Evolutionary conservation across 2,329 filamentous ascomycete genomes (phyloP).

Genomic region (Verruconis gallopava): DNA sequence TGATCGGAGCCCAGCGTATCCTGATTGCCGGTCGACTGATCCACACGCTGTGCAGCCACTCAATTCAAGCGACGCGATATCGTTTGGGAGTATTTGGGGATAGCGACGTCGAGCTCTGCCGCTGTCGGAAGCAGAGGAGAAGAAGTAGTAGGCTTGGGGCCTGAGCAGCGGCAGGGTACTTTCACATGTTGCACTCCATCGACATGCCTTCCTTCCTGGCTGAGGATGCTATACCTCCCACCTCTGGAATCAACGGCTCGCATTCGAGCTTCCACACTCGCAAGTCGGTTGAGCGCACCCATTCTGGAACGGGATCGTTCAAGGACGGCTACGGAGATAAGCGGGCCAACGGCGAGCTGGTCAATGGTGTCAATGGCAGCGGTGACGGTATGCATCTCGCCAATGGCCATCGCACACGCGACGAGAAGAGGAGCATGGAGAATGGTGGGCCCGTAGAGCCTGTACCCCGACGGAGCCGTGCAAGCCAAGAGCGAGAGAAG

Average conservation of each 20-base stretch:
- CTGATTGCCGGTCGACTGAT: too few relatives aligned
- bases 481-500: constrained; percentile 11
- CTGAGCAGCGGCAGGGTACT: background rate
- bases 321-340: constrained; percentile 4
- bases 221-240: constrained; percentile 30
- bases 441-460: constrained; percentile 1
- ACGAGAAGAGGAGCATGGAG: constrained; percentile 3
- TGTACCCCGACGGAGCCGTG: constrained; percentile 1
- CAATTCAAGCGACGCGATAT: too few relatives aligned
- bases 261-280: constrained; percentile 14
- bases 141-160: too few relatives aligned
- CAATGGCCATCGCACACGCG: constrained; percentile 5
- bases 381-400: constrained; percentile 2
- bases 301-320: background rate
- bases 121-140: too few relatives aligned
- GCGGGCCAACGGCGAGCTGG: constrained; percentile 20
- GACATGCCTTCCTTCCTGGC: constrained; percentile 40
- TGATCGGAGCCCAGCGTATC: too few relatives aligned
- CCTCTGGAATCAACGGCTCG: constrained; percentile 18
- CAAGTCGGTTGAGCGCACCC: background rate
- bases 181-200: constrained; percentile 32
- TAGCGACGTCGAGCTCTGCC: too few relatives aligned
- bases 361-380: constrained; percentile 15
- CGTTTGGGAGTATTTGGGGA: too few relatives aligned
- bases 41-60: too few relatives aligned